Conservation (phyloP, 179 eudicot species). For the Drosera spatulata region DNA sequence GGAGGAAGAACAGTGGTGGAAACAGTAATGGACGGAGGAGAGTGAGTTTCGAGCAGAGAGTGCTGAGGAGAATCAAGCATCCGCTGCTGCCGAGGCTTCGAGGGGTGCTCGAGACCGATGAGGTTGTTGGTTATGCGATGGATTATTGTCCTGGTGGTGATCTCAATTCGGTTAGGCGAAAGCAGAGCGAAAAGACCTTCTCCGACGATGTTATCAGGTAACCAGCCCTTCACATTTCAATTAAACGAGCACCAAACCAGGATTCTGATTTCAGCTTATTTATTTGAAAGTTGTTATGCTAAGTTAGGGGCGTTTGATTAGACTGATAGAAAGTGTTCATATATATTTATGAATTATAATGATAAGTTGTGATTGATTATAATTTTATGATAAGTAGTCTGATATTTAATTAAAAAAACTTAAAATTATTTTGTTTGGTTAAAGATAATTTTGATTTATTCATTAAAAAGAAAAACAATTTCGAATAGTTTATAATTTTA, state of each 20-base stretch:
- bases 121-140: constrained; percentile 62
- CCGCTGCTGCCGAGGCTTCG: constrained; percentile 67
- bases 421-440: too few relatives aligned
- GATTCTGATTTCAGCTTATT: background rate
- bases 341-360: too few relatives aligned
- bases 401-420: too few relatives aligned
- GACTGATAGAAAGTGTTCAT: too few relatives aligned
- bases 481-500: too few relatives aligned
- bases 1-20: constrained; percentile 4
- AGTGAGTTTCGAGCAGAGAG: constrained; percentile 51
- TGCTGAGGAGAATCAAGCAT: constrained; percentile 40
- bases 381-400: too few relatives aligned
- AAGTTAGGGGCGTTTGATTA: too few relatives aligned
- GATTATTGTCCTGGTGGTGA: constrained; percentile 87
- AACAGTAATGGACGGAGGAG: constrained; percentile 16
- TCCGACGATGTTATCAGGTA: constrained; percentile 84
- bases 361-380: too few relatives aligned
- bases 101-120: constrained; percentile 47
- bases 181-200: constrained; percentile 78
- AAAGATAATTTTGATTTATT: too few relatives aligned
- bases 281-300: background rate
- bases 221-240: background rate
- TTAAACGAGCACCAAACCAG: too few relatives aligned
- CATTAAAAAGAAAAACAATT: too few relatives aligned
- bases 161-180: constrained; percentile 48